These are phyloP conservation scores for Aspergillus felis DNA, from an alignment of 2,329 filamentous ascomycete species.

Conservation along the genomic window DNA sequence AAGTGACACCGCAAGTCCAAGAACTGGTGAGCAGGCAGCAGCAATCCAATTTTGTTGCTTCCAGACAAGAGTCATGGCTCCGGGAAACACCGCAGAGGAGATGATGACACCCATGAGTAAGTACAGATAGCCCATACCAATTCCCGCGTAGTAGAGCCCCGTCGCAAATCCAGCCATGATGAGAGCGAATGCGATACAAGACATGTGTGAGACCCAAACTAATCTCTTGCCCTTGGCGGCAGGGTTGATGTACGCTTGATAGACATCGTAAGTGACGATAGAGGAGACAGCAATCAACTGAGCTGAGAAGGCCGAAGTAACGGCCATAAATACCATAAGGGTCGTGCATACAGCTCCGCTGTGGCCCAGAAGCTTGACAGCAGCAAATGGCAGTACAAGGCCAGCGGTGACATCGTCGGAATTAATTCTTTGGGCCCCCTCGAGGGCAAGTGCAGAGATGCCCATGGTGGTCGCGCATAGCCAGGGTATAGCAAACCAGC, in stretches of 20 bases:
- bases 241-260: conserved; percentile 82
- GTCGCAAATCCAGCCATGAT: conserved; percentile 76
- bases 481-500: conserved; percentile 93
- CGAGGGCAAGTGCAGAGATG: conserved; percentile 73
- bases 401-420: conserved; percentile 74
- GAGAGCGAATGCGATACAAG: conserved; percentile 69
- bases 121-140: conserved; percentile 86
- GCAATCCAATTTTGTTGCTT: conserved; percentile 72
- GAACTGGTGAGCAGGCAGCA: conserved; percentile 63
- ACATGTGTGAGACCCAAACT: conserved; percentile 73
- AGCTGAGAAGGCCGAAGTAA: conserved; percentile 77
- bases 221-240: conserved; percentile 68
- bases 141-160: conserved; percentile 67
- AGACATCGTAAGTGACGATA: conserved; percentile 85
- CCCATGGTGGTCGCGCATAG: conserved; percentile 86
- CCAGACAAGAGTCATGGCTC: conserved; percentile 77
- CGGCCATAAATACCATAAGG: conserved; percentile 83
- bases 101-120: conserved; percentile 91
- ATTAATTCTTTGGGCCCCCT: conserved; percentile 69
- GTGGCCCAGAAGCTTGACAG: conserved; percentile 75
- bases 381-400: conserved; percentile 78
- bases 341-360: conserved; percentile 76
- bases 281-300: conserved; percentile 84
- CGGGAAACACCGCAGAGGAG: conserved; percentile 77
- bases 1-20: conserved; percentile 65